These are phyloP conservation scores for Carex kokanica DNA, from an alignment of 176 grass and related monocot species.

Conservation along the genomic window DNA sequence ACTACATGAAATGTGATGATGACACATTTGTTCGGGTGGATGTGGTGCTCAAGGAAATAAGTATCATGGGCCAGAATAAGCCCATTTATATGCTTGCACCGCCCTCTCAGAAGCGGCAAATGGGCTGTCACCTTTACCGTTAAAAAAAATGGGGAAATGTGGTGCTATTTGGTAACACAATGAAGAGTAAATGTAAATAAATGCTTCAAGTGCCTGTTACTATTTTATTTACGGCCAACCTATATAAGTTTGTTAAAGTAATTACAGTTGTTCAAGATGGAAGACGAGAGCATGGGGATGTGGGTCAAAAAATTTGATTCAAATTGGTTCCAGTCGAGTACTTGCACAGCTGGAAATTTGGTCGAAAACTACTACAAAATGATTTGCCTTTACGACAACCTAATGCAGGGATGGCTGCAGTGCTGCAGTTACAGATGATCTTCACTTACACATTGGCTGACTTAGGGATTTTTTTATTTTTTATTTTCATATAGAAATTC, in stretches of 20 bases:
- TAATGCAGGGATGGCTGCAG: conserved; percentile 36
- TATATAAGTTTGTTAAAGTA: not conserved
- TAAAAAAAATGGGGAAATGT: too few species aligned
- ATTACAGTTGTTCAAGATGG: conserved; percentile 91
- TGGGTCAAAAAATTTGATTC: conserved; percentile 87
- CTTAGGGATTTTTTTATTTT: conserved; percentile 4
- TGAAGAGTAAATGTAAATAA: not conserved
- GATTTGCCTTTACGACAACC: conserved; percentile 70
- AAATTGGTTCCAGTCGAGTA: conserved; percentile 40
- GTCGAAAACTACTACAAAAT: conserved; percentile 83
- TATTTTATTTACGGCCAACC: not conserved
- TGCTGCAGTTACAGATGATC: conserved; percentile 83
- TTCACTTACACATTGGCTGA: not conserved
- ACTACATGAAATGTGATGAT: conserved; percentile 91
- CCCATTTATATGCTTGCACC: conserved; percentile 78
- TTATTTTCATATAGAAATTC: not conserved
- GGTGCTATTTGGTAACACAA: not conserved
- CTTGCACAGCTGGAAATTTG: conserved; percentile 86
- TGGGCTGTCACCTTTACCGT: conserved; percentile 86
- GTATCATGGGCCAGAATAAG: conserved; percentile 40
- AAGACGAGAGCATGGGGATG: conserved; percentile 99
- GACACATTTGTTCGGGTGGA: conserved; percentile 85
- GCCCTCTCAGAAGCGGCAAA: conserved; percentile 77
- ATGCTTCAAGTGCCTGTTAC: not conserved
- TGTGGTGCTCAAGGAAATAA: conserved; percentile 61